These are phyloP conservation scores for Coemansia sp. DNA, from an alignment of 192 early-diverging fungal genomes.

Conservation along the genomic window DNA sequence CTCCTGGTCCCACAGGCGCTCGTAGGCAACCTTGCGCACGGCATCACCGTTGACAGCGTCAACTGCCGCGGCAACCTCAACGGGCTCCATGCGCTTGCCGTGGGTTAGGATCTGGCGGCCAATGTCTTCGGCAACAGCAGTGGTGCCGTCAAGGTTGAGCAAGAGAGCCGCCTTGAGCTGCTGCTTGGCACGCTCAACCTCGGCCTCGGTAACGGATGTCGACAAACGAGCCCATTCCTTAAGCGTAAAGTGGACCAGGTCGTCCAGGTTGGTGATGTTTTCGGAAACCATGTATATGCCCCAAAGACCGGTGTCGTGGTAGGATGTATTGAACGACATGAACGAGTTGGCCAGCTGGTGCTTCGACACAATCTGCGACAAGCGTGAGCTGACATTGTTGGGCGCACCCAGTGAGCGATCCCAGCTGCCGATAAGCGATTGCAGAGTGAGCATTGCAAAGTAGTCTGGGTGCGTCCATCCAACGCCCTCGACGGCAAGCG, in stretches of 20 bases:
- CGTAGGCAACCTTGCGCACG: slow-evolving; percentile 81
- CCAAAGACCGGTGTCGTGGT: slow-evolving; percentile 96
- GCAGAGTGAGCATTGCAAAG: slow-evolving; percentile 93
- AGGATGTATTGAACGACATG: slow-evolving; percentile 99
- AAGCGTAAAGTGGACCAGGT: slow-evolving; percentile 83
- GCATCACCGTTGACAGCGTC: slow-evolving; percentile 82
- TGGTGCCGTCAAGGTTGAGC: slow-evolving; percentile 90
- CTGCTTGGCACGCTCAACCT: slow-evolving; percentile 97
- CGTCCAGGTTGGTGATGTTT: slow-evolving; percentile 79
- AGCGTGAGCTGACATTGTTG: slow-evolving; percentile 79
- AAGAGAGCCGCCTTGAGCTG: slow-evolving; percentile 95
- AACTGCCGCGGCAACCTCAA: slow-evolving; percentile 85
- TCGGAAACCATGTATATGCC: slow-evolving; percentile 93
- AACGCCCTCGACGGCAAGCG: slow-evolving; percentile 95
- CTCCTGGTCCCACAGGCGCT: slow-evolving; percentile 92
- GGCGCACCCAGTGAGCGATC: slow-evolving; percentile 92
- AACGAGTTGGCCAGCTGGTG: slow-evolving; percentile 93
- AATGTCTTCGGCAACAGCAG: slow-evolving; percentile 96
- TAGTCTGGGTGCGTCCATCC: slow-evolving; percentile 95
- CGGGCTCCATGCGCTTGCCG: slow-evolving; percentile 86
- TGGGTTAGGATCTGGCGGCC: slow-evolving; percentile 93
- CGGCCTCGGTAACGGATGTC: slow-evolving; percentile 79
- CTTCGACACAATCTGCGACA: slow-evolving; percentile 82
- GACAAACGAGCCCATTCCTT: slow-evolving; percentile 93
- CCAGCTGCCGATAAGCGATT: slow-evolving; percentile 96